Evolutionary conservation across 768 basidiomycete genomes (phyloP).

Genomic region (Chiua virens): DNA sequence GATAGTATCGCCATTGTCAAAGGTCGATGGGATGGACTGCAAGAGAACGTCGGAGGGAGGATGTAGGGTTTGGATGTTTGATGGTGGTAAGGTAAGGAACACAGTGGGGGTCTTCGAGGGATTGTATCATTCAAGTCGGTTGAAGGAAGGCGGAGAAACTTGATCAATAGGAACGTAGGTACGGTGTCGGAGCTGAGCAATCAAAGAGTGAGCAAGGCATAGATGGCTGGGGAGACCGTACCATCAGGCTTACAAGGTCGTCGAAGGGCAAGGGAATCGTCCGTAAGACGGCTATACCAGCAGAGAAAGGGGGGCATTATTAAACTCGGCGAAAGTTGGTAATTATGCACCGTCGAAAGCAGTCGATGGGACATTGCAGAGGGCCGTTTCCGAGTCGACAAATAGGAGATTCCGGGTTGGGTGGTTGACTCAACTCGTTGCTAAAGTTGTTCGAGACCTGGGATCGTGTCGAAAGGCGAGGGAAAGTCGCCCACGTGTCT

Average conservation of each 20-base stretch:
- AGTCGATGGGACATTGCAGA: neutral
- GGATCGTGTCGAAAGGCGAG: neutral
- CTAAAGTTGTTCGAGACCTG: neutral
- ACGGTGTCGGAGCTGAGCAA: neutral
- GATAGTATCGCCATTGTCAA: neutral
- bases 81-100: neutral
- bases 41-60: neutral
- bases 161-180: neutral
- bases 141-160: neutral
- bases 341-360: neutral
- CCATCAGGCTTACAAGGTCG: neutral
- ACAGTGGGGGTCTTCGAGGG: neutral
- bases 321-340: neutral
- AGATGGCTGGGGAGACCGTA: neutral
- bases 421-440: neutral
- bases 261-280: neutral
- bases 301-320: too few relatives aligned
- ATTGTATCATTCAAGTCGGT: neutral
- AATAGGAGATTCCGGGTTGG: neutral
- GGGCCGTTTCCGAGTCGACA: too few relatives aligned
- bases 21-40: neutral
- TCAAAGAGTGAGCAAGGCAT: neutral
- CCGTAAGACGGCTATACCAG: neutral
- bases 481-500: neutral
- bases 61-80: neutral